Conservation (phyloP, 768 basidiomycete species). For the Termitomyces sp. region DNA sequence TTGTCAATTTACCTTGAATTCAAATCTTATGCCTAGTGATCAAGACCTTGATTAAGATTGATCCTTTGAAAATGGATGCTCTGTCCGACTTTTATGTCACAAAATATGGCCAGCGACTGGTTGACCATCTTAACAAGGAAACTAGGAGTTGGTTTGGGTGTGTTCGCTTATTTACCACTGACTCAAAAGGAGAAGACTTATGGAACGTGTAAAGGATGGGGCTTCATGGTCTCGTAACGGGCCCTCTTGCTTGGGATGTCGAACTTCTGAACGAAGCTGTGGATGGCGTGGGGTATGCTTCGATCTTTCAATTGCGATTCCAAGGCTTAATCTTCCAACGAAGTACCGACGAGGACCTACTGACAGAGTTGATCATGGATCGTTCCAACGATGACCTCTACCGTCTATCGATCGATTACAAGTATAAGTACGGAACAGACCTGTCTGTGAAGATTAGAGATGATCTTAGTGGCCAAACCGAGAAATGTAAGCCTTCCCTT, state of each 20-base stretch:
- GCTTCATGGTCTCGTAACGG: slow-evolving; percentile 25
- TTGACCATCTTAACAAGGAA: slow-evolving; percentile 21
- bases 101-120: slow-evolving; percentile 24
- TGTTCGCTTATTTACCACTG: slow-evolving; percentile 1
- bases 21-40: slow-evolving; percentile 19
- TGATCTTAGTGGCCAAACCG: slow-evolving; percentile 26
- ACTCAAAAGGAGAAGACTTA: neutral
- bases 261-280: slow-evolving; percentile 28
- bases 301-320: too few species aligned
- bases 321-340: neutral
- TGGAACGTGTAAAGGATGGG: neutral
- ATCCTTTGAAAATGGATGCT: slow-evolving; percentile 28
- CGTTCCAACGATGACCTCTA: slow-evolving; percentile 28
- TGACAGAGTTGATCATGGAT: slow-evolving; percentile 35
- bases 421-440: slow-evolving; percentile 23
- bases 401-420: slow-evolving; percentile 26
- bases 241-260: slow-evolving; percentile 34
- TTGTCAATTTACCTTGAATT: neutral
- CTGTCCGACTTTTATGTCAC: slow-evolving; percentile 25
- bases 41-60: slow-evolving; percentile 21
- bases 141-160: slow-evolving; percentile 27
- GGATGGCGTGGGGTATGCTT: slow-evolving; percentile 23
- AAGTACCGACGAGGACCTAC: slow-evolving; percentile 28
- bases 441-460: slow-evolving; percentile 23
- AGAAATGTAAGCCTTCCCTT: slow-evolving; percentile 21